Percentiles rank a stretch among this genome's conserved stretches.
These are phyloP conservation scores for Tylopilus vinaceipallidus DNA, from an alignment of 768 basidiomycete species.

Conservation along the genomic window DNA sequence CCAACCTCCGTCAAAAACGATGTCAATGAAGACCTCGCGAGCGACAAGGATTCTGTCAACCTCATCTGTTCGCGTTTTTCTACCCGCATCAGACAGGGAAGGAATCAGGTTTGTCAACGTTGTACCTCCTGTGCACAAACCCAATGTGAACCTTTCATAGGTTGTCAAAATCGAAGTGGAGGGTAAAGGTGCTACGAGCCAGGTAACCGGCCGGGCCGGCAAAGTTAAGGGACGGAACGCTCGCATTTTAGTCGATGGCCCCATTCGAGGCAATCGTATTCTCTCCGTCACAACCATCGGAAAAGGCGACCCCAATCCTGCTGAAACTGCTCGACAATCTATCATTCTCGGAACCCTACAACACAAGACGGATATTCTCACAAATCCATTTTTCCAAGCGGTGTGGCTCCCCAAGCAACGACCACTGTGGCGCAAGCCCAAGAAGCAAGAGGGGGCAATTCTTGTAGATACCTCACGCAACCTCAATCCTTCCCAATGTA, in stretches of 20 bases:
- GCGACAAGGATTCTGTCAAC: slow-evolving; percentile 30
- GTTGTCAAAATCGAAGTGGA: slow-evolving; percentile 17
- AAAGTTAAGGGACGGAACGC: slow-evolving; percentile 38
- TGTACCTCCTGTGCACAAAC: neutral
- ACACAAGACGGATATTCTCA: slow-evolving; percentile 9
- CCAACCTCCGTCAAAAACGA: slow-evolving; percentile 44
- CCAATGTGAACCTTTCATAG: slow-evolving; percentile 4
- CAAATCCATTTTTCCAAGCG: slow-evolving; percentile 23
- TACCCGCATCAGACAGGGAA: slow-evolving; percentile 39
- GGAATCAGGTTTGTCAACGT: slow-evolving; percentile 36
- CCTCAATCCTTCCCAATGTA: slow-evolving; percentile 28
- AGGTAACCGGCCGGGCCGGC: slow-evolving; percentile 21
- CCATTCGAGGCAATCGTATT: slow-evolving; percentile 15
- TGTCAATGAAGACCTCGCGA: slow-evolving; percentile 29
- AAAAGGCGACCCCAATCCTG: slow-evolving; percentile 51
- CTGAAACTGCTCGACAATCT: slow-evolving; percentile 38
- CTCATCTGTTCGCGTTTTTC: slow-evolving; percentile 41
- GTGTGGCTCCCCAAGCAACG: slow-evolving; percentile 27
- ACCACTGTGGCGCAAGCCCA: slow-evolving; percentile 14
- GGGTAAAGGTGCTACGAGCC: neutral
- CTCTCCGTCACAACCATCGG: slow-evolving; percentile 48
- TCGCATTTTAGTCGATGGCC: slow-evolving; percentile 25
- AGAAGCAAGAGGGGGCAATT: neutral
- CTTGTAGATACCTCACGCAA: neutral
- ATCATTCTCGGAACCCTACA: slow-evolving; percentile 27